phyloP scores from a whole-genome alignment of 2,329 filamentous ascomycete genomes.

The Fusarium sp. region DNA sequence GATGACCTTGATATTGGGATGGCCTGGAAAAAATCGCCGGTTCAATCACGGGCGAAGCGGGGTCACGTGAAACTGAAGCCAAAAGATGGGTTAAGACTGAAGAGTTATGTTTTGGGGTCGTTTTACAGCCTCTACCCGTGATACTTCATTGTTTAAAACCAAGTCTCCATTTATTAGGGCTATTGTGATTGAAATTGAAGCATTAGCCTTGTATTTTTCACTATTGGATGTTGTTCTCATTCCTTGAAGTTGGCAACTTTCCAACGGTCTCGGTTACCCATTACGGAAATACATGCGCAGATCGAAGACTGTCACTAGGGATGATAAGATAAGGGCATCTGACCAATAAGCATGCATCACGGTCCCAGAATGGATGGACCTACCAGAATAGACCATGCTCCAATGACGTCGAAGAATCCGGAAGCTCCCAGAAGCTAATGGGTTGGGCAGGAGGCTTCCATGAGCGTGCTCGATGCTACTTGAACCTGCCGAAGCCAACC shows the following conservation, averaged over 20 bases:
- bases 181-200: background rate
- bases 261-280: conserved; percentile 3
- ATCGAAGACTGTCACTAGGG: conserved; percentile 1
- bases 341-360: conserved; percentile 31
- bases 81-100: background rate
- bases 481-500: conserved; percentile 45
- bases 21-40: conserved; percentile 34
- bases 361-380: background rate
- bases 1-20: conserved; percentile 37
- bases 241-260: conserved; percentile 5
- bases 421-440: conserved; percentile 48
- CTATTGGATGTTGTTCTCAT: background rate
- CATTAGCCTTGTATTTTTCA: background rate
- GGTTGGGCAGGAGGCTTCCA: conserved; percentile 51
- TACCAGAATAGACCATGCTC: conserved; percentile 36
- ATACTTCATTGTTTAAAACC: no score
- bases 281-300: background rate
- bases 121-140: background rate
- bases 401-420: conserved; percentile 54
- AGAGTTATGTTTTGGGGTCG: background rate
- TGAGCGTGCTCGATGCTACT: conserved; percentile 44
- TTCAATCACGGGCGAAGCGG: conserved; percentile 30
- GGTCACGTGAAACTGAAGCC: conserved; percentile 39
- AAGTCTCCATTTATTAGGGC: background rate
- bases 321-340: conserved; percentile 44